Evolutionary conservation across 768 basidiomycete species (phyloP), one percentile per base, ranked within the genome.

Genomic region (Lyophyllum atratum): DNA sequence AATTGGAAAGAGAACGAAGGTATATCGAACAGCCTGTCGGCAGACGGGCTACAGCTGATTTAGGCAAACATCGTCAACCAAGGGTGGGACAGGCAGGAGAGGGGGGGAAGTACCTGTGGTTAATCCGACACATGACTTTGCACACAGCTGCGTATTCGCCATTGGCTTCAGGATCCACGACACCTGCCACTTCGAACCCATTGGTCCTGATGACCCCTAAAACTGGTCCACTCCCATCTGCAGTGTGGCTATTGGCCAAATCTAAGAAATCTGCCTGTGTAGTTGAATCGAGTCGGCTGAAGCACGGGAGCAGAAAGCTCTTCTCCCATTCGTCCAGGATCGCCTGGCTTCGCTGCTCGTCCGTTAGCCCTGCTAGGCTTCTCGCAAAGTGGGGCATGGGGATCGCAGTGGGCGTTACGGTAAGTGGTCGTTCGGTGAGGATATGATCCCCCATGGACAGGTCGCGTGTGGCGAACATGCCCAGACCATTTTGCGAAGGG

Each of bases 201-300:
- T 78, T 78, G 1, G 74, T 77, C 43, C 70, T 64, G 17, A 71
- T 49, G 1, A 72, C 69, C 0, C 76, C 75, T 1, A 68, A 6
- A 28, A 74, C 54, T 8, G 72, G 71, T 4, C 72, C 73, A 34
- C 66, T 71, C 17, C 71, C 74, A 52, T 77, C 74, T 15, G 68
- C 58, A 24, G 53, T 52, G 34, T 72, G 69, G 22, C 64, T 63
- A 45, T 76, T 75, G 6, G 64, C 61, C 28, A 79, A 58, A 19
- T 64, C 58, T 64, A 66, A 68, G 58, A 68, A 76, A 14, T 65
- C 71, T 3, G 45, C 55, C 54, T 68, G 68, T 26, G 66, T 50
- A 42, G 68, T 63, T 4, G 60, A 39, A 33, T 58, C 34, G 58
- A 77, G 60, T 10, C 71, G 66, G 3, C 59, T 53, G 14, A 75